phyloP scores from a whole-genome alignment of 2,329 filamentous ascomycete species.

The Fusarium sp. region DNA sequence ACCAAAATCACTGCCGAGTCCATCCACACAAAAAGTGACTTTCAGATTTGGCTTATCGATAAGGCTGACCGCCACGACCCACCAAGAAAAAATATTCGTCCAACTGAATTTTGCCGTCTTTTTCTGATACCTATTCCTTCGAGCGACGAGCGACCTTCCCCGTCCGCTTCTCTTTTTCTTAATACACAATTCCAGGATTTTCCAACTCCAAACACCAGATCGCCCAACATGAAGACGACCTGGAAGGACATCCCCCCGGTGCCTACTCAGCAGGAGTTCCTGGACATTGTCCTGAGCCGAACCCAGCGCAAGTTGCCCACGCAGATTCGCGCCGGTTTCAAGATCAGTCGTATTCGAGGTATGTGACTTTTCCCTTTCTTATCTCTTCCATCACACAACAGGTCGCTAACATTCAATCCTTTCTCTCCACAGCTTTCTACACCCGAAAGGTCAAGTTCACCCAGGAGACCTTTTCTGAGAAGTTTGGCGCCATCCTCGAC shows the following conservation, averaged over 20 bases:
- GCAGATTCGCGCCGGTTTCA: slow-evolving; percentile 93
- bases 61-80: slow-evolving; percentile 41
- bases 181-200: slow-evolving; percentile 12
- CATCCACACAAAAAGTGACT: slow-evolving; percentile 39
- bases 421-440: slow-evolving; percentile 78
- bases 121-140: slow-evolving; percentile 32
- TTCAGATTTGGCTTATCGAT: slow-evolving; percentile 27
- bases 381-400: not conserved
- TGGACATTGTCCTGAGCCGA: slow-evolving; percentile 95
- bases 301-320: slow-evolving; percentile 94
- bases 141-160: slow-evolving; percentile 39
- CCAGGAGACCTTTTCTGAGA: slow-evolving; percentile 95
- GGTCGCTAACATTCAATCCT: slow-evolving; percentile 20
- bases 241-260: slow-evolving; percentile 88
- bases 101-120: slow-evolving; percentile 43
- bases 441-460: slow-evolving; percentile 99
- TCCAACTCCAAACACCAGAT: slow-evolving; percentile 42
- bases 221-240: slow-evolving; percentile 69
- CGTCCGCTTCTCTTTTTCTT: slow-evolving; percentile 13
- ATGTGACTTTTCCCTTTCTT: slow-evolving; percentile 32
- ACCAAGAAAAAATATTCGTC: slow-evolving; percentile 54
- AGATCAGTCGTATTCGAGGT: slow-evolving; percentile 90
- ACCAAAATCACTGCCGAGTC: not conserved
- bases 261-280: slow-evolving; percentile 92
- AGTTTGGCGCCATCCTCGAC: slow-evolving; percentile 89